phyloP scores from a whole-genome alignment of 2,329 filamentous ascomycete species.

The Calonectria ilicicola region DNA sequence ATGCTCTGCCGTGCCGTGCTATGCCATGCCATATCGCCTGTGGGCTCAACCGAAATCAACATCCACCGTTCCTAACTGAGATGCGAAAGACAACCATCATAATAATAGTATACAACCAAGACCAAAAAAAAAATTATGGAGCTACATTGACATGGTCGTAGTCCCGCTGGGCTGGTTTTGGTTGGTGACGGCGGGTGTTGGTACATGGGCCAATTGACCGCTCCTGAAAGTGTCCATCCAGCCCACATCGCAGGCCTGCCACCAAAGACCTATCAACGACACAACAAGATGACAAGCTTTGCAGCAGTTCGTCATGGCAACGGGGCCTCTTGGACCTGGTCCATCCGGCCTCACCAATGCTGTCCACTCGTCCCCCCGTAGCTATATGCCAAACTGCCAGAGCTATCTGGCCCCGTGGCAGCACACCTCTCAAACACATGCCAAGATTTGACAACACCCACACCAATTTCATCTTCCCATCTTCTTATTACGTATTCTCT shows the following conservation, averaged over 20 bases:
- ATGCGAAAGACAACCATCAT: slow-evolving; percentile 4
- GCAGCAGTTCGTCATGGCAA: slow-evolving; percentile 41
- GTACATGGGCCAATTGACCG: slow-evolving; percentile 18
- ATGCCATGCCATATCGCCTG: not conserved
- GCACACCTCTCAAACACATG: slow-evolving; percentile 12
- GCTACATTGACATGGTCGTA: slow-evolving; percentile 18
- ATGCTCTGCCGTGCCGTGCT: not conserved
- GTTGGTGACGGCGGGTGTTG: not conserved
- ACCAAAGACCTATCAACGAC: not conserved
- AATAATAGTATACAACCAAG: slow-evolving; percentile 22
- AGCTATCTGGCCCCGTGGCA: not conserved
- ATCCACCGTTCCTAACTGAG: slow-evolving; percentile 1
- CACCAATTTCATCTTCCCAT: not conserved
- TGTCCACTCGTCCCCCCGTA: not conserved
- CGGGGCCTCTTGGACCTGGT: slow-evolving; percentile 21
- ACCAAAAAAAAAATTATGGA: not conserved
- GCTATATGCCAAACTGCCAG: not conserved
- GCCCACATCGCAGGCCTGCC: not conserved
- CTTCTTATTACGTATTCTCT: slow-evolving; percentile 3
- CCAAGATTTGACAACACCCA: slow-evolving; percentile 4
- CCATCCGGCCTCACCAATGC: not conserved
- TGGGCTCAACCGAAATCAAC: slow-evolving; percentile 8
- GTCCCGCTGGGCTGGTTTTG: slow-evolving; percentile 15
- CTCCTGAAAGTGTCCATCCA: slow-evolving; percentile 1
- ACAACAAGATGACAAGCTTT: slow-evolving; percentile 26